phyloP scores from a whole-genome alignment of 176 grass and related monocot species.

The Tillandsia leiboldiana region DNA sequence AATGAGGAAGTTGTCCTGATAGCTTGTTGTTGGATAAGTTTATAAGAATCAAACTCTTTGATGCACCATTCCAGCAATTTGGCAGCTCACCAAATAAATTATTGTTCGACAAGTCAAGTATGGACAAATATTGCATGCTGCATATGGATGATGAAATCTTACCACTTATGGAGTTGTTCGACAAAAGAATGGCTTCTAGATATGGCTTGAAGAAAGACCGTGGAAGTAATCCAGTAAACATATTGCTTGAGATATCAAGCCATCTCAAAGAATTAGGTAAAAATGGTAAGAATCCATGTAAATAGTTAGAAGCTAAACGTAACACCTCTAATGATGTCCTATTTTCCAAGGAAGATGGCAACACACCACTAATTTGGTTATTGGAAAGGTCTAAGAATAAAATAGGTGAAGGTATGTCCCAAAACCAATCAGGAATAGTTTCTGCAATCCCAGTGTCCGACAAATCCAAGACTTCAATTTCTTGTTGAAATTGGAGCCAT shows the following conservation, averaged over 20 bases:
- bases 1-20: no score
- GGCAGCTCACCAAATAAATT: constrained; percentile 9
- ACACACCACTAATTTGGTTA: constrained; percentile 14
- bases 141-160: constrained; percentile 17
- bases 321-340: neutral
- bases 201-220: neutral
- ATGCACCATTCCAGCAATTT: neutral
- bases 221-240: neutral
- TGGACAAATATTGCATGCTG: neutral
- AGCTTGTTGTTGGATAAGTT: neutral
- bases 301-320: constrained; percentile 3
- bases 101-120: constrained; percentile 19
- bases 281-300: constrained; percentile 1
- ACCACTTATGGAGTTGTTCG: constrained; percentile 19
- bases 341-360: constrained; percentile 8
- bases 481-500: constrained; percentile 22
- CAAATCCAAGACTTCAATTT: neutral
- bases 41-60: neutral
- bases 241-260: constrained; percentile 19
- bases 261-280: neutral
- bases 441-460: constrained; percentile 28
- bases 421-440: constrained; percentile 22
- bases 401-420: constrained; percentile 14
- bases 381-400: neutral
- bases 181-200: neutral